Evolutionary conservation across 2,329 filamentous ascomycete genomes (phyloP), one percentile per base, ranked within the genome.

Genomic region (Purpureocillium takamizusanense): DNA sequence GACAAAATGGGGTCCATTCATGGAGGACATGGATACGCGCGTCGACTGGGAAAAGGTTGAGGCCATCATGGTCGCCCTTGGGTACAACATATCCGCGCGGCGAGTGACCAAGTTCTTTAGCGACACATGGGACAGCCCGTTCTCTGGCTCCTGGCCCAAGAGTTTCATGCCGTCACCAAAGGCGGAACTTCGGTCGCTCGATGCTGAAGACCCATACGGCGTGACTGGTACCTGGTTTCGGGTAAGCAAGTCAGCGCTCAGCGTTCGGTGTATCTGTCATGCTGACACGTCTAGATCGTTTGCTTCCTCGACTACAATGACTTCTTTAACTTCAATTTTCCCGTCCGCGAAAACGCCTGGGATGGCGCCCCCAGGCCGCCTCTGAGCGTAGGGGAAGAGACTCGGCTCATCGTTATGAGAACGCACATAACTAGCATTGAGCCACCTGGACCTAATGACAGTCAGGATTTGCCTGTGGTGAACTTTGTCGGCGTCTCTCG

Each of bases 1-100:
- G 18, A 81, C 72, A 1, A 55, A 67, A 28, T 89, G 84, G 83
- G 85, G 85, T 0, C 85, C 85, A 0, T 89, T 86, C 50, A 62
- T 72, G 51, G 63, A 74, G 36, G 83, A 88, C 51, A 75, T 72
- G 2, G 70, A 66, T 3, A 69, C 68, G 37, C 57, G 60, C 5
- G 79, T 86, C 0, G 83, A 90, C 57, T 90, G 85, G 85, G 83
- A 89, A 57, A 86, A 84, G 61, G 62, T 88, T 10, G 84, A 89
- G 57, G 78, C 81, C 8, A 74, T 87, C 38, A 75, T 87, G 67
- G 65, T 88, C 4, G 76, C 82, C 2, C 57, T 89, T 4, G 73
- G 72, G 4, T 69, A 73, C 51, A 87, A 86, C 52, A 66, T 83
- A 30, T 52, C 58, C 9, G 72, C 74, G 46, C 60, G 65, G 11